Evolutionary conservation across 352 stramenopile genomes (phyloP).

Genomic region (Phytophthora lateralis): DNA sequence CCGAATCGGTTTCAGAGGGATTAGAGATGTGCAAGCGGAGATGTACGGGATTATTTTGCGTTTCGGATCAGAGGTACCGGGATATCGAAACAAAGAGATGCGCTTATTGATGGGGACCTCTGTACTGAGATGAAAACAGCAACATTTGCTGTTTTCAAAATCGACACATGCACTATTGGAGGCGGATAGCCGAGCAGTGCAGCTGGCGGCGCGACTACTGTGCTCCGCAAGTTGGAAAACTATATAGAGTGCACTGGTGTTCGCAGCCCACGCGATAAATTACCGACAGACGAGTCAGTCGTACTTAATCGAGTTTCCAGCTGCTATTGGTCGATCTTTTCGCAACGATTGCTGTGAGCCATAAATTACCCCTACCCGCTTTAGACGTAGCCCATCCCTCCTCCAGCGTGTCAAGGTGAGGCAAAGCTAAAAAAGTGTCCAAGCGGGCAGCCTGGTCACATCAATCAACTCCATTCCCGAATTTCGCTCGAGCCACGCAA

Average conservation of each 20-base stretch:
- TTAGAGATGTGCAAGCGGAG: too few relatives aligned
- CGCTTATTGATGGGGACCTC: too few relatives aligned
- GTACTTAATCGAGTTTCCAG: slow-evolving; percentile 16
- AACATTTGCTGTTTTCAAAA: too few relatives aligned
- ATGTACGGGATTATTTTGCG: too few relatives aligned
- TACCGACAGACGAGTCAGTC: slow-evolving; percentile 37
- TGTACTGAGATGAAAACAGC: slow-evolving; percentile 15
- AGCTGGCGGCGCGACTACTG: slow-evolving; percentile 21
- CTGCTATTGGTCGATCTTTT: slow-evolving; percentile 46
- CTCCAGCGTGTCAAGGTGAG: slow-evolving; percentile 31
- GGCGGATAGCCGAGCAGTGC: slow-evolving; percentile 23
- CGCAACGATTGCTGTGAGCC: slow-evolving; percentile 18
- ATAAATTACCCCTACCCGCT: slow-evolving; percentile 38
- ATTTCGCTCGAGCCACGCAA: slow-evolving; percentile 40
- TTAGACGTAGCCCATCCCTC: slow-evolving; percentile 22
- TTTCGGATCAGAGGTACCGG: too few relatives aligned
- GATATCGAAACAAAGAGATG: too few relatives aligned
- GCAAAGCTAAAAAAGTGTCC: slow-evolving; percentile 41
- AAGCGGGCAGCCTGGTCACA: slow-evolving; percentile 31
- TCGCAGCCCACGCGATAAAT: slow-evolving; percentile 20
- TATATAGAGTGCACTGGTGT: too few relatives aligned
- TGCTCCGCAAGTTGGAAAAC: slow-evolving; percentile 18
- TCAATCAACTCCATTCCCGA: slow-evolving; percentile 42
- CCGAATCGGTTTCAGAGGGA: too few relatives aligned
- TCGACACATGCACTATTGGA: too few relatives aligned